Base-by-base conservation (phyloP, 179 eudicot genomes). In the Spinacia oleracea region DNA sequence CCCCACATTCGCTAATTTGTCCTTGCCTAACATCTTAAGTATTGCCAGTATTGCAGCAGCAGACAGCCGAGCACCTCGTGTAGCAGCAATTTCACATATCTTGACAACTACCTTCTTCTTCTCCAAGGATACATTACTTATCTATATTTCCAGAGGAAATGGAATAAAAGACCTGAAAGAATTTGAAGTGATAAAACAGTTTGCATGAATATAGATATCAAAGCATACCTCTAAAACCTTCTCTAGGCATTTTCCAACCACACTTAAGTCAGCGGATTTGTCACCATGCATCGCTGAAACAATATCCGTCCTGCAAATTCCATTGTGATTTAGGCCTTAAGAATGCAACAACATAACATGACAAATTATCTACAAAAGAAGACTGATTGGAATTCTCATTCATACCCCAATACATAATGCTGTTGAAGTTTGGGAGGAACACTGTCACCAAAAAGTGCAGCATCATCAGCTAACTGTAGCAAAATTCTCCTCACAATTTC, bases 41-140 rank as follows among this genome's bases (percentile, higher is more conserved):
- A 95, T 88, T 35, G 93, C 91, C 35, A 91, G 89, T 51, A 91
- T 91, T 5, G 95, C 93, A 31, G 93, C 92, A 65, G 97, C 97
- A 62, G 97, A 88, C 84, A 95, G 84, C 32, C 97, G 87, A 56
- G 97, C 98, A 42, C 90, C 97, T 76, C 98, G 81, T 42, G 84
- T 87, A 7, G 90, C 85, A 27, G 90, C 93, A 43, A 90, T 83
- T 55, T 91, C 92, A 70, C 98, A 93, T 67, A 93, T 78, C 77
- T 84, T 87, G 38, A 89, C 90, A 29, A 95, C 83, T 12, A 91
- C 73, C 82, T 91, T 85, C 78, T 88, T 89, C 68, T 80, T 88
- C 73, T 88, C 86, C 35, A 91, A 78, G 38, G 97, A 83, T 32
- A 85, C 67, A 18, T 81, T 25, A 0, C 32, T 55, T 68, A 83